These are phyloP conservation scores for Plasmodium billcollinsi DNA, from an alignment of 169 alveolate genomes.

Conservation along the genomic window DNA sequence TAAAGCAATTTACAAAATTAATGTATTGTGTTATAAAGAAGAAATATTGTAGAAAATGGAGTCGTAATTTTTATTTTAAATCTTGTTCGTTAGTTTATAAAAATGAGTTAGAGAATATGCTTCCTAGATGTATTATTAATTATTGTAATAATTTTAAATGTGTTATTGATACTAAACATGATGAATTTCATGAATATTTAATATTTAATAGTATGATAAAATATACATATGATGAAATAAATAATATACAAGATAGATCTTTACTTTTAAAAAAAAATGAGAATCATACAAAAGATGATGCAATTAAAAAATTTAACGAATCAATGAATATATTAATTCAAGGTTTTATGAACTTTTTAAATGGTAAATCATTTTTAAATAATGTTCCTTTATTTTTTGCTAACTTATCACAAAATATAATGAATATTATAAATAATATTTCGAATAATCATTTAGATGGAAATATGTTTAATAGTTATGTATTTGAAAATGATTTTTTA, in stretches of 20 bases:
- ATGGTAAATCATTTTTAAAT: slow-evolving; percentile 16
- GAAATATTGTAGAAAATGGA: slow-evolving; percentile 64
- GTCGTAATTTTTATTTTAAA: slow-evolving; percentile 64
- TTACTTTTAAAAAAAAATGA: slow-evolving; percentile 25
- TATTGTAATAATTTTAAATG: slow-evolving; percentile 62
- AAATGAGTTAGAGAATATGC: slow-evolving; percentile 54
- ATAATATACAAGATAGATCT: slow-evolving; percentile 53
- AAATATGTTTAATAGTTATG: slow-evolving; percentile 18
- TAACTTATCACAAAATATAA: slow-evolving; percentile 31
- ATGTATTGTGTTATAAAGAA: slow-evolving; percentile 69
- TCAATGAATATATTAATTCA: slow-evolving; percentile 42
- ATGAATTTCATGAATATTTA: slow-evolving; percentile 37
- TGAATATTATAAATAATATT: not conserved
- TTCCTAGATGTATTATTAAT: slow-evolving; percentile 53
- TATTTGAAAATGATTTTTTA: slow-evolving; percentile 48
- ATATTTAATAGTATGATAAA: slow-evolving; percentile 42
- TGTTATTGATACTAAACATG: slow-evolving; percentile 29
- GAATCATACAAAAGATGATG: slow-evolving; percentile 3
- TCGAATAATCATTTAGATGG: slow-evolving; percentile 48
- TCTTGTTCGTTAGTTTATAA: slow-evolving; percentile 59
- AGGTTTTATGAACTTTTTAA: slow-evolving; percentile 31
- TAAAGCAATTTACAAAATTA: slow-evolving; percentile 57
- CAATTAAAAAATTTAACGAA: slow-evolving; percentile 27
- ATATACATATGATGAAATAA: slow-evolving; percentile 35
- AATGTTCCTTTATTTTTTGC: slow-evolving; percentile 59